These are phyloP conservation scores for Domatiomyces globalis DNA, from an alignment of 2,329 filamentous ascomycete genomes.

Conservation along the genomic window DNA sequence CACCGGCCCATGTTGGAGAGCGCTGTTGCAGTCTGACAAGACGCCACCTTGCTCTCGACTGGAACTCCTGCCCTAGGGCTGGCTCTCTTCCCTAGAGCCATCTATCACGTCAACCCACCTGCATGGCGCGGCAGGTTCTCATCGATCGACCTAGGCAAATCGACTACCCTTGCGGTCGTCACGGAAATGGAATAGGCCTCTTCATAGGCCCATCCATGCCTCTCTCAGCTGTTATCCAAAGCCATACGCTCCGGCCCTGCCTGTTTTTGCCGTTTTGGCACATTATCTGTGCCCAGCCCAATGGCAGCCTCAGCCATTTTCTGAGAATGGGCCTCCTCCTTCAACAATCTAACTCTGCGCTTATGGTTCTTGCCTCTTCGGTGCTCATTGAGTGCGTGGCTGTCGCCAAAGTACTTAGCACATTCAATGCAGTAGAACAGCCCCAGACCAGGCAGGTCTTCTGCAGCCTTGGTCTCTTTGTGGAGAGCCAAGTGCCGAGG, in stretches of 20 bases:
- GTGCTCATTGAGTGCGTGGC: slow-evolving; percentile 61
- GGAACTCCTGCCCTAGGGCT: neutral
- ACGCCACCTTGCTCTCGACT: neutral
- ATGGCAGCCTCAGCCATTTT: slow-evolving; percentile 71
- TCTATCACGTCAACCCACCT: neutral
- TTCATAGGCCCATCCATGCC: neutral
- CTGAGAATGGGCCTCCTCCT: slow-evolving; percentile 74
- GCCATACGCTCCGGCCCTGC: slow-evolving; percentile 2
- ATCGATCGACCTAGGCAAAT: neutral
- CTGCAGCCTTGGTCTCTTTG: slow-evolving; percentile 61
- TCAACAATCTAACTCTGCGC: slow-evolving; percentile 68
- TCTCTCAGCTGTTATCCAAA: slow-evolving; percentile 9
- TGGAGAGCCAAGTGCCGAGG: slow-evolving; percentile 67
- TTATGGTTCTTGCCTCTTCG: slow-evolving; percentile 84
- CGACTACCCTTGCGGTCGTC: neutral
- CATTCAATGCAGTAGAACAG: slow-evolving; percentile 82
- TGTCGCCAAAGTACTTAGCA: slow-evolving; percentile 89
- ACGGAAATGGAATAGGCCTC: too few relatives aligned
- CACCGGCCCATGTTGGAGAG: neutral
- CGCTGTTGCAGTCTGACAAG: neutral
- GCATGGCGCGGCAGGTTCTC: neutral
- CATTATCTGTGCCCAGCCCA: slow-evolving; percentile 58
- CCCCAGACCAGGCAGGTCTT: slow-evolving; percentile 80
- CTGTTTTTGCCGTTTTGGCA: slow-evolving; percentile 17
- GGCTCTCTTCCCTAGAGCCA: neutral